Conservation (phyloP, 345 rosid genomes). For the Linum lewisii region DNA sequence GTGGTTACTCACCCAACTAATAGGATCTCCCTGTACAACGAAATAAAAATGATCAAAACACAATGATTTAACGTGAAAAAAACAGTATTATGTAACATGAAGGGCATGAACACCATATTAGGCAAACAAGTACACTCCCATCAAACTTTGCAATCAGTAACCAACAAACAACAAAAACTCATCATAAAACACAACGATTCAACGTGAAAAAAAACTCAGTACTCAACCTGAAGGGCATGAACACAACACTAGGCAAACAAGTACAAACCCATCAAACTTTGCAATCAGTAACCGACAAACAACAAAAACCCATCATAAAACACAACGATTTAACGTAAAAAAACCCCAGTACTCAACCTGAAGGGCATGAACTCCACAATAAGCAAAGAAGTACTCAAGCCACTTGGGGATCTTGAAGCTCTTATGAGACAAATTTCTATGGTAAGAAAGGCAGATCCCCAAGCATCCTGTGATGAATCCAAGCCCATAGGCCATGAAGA, state of each 20-base stretch:
- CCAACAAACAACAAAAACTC: too few relatives aligned
- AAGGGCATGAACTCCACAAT: conserved; percentile 68
- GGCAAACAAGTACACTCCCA: conserved; percentile 69
- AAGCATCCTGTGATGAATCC: conserved; percentile 52
- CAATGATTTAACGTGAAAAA: too few relatives aligned
- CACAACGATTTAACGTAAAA: too few relatives aligned
- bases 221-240: conserved; percentile 85
- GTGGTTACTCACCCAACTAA: conserved; percentile 91
- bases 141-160: too few relatives aligned
- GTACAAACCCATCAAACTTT: too few relatives aligned
- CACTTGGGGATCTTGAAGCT: conserved; percentile 73
- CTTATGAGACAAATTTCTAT: conserved; percentile 60
- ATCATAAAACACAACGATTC: too few relatives aligned
- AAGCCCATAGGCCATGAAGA: conserved; percentile 47
- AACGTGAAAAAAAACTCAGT: too few relatives aligned
- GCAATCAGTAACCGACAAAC: too few relatives aligned
- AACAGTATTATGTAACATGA: conserved; percentile 35
- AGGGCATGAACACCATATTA: conserved; percentile 71
- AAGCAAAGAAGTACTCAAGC: conserved; percentile 82
- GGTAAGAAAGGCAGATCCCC: conserved; percentile 64
- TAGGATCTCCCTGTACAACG: conserved; percentile 47
- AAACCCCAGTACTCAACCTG: too few relatives aligned
- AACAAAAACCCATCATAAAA: too few relatives aligned
- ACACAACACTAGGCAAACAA: conserved; percentile 70
- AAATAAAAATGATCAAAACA: too few relatives aligned